Conservation (phyloP, 2,329 filamentous ascomycete genomes). For the Phialophora macrospora region DNA sequence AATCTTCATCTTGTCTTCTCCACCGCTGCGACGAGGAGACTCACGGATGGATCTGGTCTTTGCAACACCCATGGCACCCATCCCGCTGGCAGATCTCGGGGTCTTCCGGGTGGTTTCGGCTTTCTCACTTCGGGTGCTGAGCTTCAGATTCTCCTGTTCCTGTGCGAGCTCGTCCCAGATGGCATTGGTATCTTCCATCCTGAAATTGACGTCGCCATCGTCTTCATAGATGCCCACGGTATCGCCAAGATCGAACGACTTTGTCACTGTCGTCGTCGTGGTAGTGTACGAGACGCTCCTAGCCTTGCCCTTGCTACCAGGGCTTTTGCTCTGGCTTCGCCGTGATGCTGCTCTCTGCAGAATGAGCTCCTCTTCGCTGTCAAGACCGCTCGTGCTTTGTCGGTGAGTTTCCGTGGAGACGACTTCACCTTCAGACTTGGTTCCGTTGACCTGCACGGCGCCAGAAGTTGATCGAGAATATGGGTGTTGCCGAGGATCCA, state of each 20-base stretch:
- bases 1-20: constrained; percentile 42
- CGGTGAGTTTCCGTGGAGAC: constrained; percentile 61
- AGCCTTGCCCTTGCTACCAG: constrained; percentile 39
- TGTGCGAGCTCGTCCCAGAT: constrained; percentile 39
- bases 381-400: constrained; percentile 61
- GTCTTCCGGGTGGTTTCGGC: constrained; percentile 27
- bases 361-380: constrained; percentile 83
- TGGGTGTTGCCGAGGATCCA: constrained; percentile 74
- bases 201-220: constrained; percentile 31
- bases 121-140: constrained; percentile 34
- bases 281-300: constrained; percentile 41
- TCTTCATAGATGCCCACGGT: constrained; percentile 40
- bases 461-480: constrained; percentile 65
- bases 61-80: constrained; percentile 36
- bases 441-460: constrained; percentile 42
- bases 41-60: constrained; percentile 38
- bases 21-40: constrained; percentile 38
- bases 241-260: constrained; percentile 36
- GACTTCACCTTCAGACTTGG: constrained; percentile 60
- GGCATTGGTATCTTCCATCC: constrained; percentile 35
- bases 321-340: constrained; percentile 35
- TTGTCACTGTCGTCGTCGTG: constrained; percentile 39
- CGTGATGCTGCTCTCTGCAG: constrained; percentile 74
- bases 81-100: constrained; percentile 35
- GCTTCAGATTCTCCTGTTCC: constrained; percentile 39